Base-by-base conservation (phyloP, 805 yeast genomes). In the Saturnispora sanitii region DNA sequence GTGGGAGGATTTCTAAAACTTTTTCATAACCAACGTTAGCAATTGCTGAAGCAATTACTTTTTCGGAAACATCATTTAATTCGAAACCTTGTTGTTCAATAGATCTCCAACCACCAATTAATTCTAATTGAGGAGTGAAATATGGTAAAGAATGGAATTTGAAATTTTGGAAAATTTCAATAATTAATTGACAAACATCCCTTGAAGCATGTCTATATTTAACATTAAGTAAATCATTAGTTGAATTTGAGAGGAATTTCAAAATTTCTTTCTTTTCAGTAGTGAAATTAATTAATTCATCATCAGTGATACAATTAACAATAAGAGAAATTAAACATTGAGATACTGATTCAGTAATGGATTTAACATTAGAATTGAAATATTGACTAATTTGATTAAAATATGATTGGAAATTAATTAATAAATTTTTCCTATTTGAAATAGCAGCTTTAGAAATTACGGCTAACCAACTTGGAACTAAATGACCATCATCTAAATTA, bases 391-490 rank as follows among this genome's bases (percentile, higher is more conserved):
- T 73, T 3, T 75, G 72, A 33, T 72, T 62, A 35, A 53, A 53
- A 15, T 58, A 59, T 4, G 82, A 11, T 11, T 11, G 7, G 7
- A 61, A 48, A 73, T 77, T 17, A 13, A 15, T 12, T 19, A 9
- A 4, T 12, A 19, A 32, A 18, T 19, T 9, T 7, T 11, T 6
- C 4, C 19, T n/a, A 13, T 19, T 13, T 18, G 22, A 19, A n/a
- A 32, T 12, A 0, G 81, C 65, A 35, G 90, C 94, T 53, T 86
- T 87, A 7, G 96, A 92, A 34, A 90, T 73, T 17, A 88, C 94
- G 1, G 96, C 95, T 32, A 87, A 71, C 98, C 98, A 92, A 11
- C 96, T 75, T 12, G 94, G 95, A 2, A 90, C 86, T 49, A 92
- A 70, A 57, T 86, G 88, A 23, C 80, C 69, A 55, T 92, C 97